Evolutionary conservation across 2,329 filamentous ascomycete species (phyloP), one percentile per base, ranked within the genome.

Genomic region (Colletotrichum sp.): DNA sequence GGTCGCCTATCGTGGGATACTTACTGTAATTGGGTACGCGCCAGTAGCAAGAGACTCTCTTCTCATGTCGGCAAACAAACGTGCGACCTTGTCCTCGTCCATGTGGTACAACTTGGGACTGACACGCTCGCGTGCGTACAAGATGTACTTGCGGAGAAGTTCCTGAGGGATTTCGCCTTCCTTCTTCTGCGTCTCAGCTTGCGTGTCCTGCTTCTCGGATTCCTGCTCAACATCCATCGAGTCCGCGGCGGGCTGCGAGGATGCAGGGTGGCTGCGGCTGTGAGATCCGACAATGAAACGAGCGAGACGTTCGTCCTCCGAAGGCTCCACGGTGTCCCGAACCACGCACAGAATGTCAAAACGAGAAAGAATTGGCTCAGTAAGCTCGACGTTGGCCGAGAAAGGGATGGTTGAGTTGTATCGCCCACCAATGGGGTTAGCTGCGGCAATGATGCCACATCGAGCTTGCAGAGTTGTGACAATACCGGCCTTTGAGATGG

Each of bases 281-380:
- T 99, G 97, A 2, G 96, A 98, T 78, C 95, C 95, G 68, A 99
- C 96, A 66, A 99, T 98, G 84, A 99, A 99, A 71, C 94, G 94
- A 8, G 97, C 97, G 7, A 99, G 90, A 26, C 96, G 93, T 86
- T 99, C 97, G 80, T 99, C 97, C 84, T 99, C 96, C 16, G 87
- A 90, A 0, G 97, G 96, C 80, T 99, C 96, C 8, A 99, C 97
- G 0, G 96, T 98, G 83, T 99, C 97, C 65, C 97, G 93, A 18
- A 99, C 96, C 8, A 99, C 97, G 82, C 95, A 98, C 9, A 99
- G 91, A 79, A 99, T 98, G 80, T 99, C 97, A 83, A 99, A 99
- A 91, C 97, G 96, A 15, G 96, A 99, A 83, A 99, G 85, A 81
- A 99, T 99, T 66, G 97, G 97, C 85, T 99, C 97, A 0, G 97